These are phyloP conservation scores for Aspergillus indologenus DNA, from an alignment of 495 filamentous ascomycete species.

Conservation along the genomic window DNA sequence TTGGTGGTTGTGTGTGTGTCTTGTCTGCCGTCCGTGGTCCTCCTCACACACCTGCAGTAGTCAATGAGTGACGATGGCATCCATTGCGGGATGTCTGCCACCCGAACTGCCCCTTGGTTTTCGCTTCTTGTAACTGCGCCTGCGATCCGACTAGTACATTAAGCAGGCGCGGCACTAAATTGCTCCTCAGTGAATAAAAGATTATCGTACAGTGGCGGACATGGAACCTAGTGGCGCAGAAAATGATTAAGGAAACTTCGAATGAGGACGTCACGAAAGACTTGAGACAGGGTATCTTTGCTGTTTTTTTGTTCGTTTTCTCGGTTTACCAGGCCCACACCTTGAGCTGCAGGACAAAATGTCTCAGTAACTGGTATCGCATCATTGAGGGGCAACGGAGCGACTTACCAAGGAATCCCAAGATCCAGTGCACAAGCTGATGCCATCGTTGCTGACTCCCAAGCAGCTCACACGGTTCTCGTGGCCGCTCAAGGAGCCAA, in stretches of 20 bases:
- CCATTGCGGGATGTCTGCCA: constrained; percentile 2
- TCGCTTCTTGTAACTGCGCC: constrained; percentile 15
- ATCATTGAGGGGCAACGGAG: not conserved
- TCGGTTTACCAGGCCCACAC: constrained; percentile 71
- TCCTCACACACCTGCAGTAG: constrained; percentile 3
- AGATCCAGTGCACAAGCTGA: constrained; percentile 98
- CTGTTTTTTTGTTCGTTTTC: constrained; percentile 33
- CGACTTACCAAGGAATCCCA: constrained; percentile 95
- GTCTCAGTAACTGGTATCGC: constrained; percentile 14
- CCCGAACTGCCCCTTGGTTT: constrained; percentile 12
- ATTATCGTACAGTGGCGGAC: constrained; percentile 48
- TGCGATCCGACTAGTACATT: constrained; percentile 33
- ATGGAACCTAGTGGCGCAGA: constrained; percentile 33
- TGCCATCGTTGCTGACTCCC: constrained; percentile 97
- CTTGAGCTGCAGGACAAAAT: constrained; percentile 60
- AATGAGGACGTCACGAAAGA: constrained; percentile 44
- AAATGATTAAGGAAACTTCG: constrained; percentile 32
- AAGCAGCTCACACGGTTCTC: constrained; percentile 98
- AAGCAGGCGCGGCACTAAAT: constrained; percentile 26
- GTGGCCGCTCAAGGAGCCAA: constrained; percentile 92
- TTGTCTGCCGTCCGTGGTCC: constrained; percentile 13
- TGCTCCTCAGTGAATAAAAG: constrained; percentile 33
- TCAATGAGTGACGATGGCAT: constrained; percentile 4
- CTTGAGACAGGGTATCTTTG: constrained; percentile 46
- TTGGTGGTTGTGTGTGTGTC: constrained; percentile 8